These are phyloP conservation scores for Botryococcus braunii DNA, from an alignment of 163 green algal species.

Conservation along the genomic window DNA sequence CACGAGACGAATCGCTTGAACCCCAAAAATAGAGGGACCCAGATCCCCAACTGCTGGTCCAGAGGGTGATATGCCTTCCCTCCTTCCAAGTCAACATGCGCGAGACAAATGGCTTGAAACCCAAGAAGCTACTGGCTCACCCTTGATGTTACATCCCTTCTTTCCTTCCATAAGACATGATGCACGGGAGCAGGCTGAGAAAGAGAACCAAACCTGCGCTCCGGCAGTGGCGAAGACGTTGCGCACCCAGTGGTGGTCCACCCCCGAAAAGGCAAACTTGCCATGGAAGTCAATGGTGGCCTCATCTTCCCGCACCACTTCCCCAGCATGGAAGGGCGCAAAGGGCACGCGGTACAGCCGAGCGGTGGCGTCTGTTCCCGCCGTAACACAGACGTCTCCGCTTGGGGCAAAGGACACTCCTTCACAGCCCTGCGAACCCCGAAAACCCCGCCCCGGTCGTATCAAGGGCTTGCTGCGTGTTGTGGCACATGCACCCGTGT, in stretches of 20 bases:
- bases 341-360: conserved; percentile 73
- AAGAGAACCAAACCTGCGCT: conserved; percentile 62
- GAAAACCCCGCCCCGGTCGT: too few relatives aligned
- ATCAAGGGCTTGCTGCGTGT: too few relatives aligned
- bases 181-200: not conserved
- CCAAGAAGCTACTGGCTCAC: too few relatives aligned
- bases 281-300: conserved; percentile 72
- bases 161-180: not conserved
- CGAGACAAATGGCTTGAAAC: too few relatives aligned
- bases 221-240: conserved; percentile 73
- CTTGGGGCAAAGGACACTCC: conserved; percentile 72
- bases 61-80: too few relatives aligned
- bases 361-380: conserved; percentile 75
- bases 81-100: too few relatives aligned
- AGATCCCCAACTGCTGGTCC: too few relatives aligned
- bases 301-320: conserved; percentile 43
- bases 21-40: too few relatives aligned
- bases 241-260: conserved; percentile 79
- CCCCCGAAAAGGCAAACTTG: conserved; percentile 31
- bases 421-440: conserved; percentile 48
- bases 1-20: too few relatives aligned
- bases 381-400: conserved; percentile 70
- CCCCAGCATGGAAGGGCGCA: conserved; percentile 60
- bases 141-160: not conserved
- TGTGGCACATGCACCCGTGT: too few relatives aligned